Evolutionary conservation across 805 yeast species (phyloP).

Genomic region (Starmerella geochares): DNA sequence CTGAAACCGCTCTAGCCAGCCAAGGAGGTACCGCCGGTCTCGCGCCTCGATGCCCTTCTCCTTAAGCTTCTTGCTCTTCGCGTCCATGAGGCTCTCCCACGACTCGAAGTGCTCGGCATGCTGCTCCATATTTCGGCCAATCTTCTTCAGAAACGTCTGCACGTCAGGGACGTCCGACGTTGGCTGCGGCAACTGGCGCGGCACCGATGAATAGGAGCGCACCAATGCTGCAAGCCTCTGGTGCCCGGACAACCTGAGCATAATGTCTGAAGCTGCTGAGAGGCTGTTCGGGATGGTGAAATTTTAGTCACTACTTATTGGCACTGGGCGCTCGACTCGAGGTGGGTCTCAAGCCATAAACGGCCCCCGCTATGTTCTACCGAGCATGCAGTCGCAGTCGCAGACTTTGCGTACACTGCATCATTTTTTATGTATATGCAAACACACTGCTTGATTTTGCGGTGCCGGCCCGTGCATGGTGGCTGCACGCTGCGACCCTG

Average conservation of each 20-base stretch:
- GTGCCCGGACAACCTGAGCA: not conserved
- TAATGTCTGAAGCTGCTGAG: not conserved
- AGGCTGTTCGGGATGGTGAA: not conserved
- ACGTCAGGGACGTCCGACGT: constrained; percentile 55
- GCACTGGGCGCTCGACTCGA: not conserved
- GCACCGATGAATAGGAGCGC: constrained; percentile 1
- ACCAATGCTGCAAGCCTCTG: not conserved
- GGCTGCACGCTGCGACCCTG: no score
- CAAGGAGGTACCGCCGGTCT: constrained; percentile 54
- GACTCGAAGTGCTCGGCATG: constrained; percentile 59
- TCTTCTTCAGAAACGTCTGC: constrained; percentile 56
- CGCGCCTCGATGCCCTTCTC: constrained; percentile 65
- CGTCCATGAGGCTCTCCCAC: constrained; percentile 57
- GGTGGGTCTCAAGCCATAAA: no score
- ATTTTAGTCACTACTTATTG: constrained; percentile 6
- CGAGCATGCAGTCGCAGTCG: no score
- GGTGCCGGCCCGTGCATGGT: no score
- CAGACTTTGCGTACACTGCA: no score
- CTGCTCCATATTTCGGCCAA: constrained; percentile 68
- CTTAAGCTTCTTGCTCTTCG: constrained; percentile 50
- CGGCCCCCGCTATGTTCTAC: no score
- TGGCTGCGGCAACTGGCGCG: constrained; percentile 31
- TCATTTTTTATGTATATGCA: no score
- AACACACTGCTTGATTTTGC: no score
- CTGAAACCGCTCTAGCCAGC: constrained; percentile 60